phyloP scores from a whole-genome alignment of 768 basidiomycete genomes.

The Leccinum uliginosum region DNA sequence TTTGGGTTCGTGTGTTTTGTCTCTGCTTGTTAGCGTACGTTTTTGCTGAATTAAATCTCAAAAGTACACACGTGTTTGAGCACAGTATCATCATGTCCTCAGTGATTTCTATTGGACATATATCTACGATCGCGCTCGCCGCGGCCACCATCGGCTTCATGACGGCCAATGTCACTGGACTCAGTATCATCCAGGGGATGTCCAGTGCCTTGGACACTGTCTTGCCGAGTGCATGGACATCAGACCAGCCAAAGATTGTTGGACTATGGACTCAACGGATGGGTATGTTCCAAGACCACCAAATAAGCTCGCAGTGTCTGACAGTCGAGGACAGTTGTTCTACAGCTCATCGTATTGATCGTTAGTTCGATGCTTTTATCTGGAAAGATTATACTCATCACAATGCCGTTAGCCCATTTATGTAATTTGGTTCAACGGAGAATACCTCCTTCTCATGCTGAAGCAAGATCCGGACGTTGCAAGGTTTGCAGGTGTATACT shows the following conservation, averaged over 20 bases:
- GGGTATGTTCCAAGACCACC: conserved; percentile 39
- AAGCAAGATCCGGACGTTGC: conserved; percentile 83
- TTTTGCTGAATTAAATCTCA: background rate
- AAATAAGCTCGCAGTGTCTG: background rate
- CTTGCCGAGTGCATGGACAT: conserved; percentile 93
- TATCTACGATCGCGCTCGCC: conserved; percentile 86
- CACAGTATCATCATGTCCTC: conserved; percentile 83
- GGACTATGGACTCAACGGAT: conserved; percentile 91
- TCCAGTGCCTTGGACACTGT: conserved; percentile 87
- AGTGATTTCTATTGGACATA: conserved; percentile 87
- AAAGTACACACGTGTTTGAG: conserved; percentile 71
- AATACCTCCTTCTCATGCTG: conserved; percentile 65
- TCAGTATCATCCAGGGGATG: conserved; percentile 79
- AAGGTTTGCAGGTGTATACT: conserved; percentile 64
- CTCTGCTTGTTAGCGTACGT: background rate
- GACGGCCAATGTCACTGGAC: conserved; percentile 55
- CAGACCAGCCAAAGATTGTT: conserved; percentile 74
- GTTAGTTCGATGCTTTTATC: conserved; percentile 37
- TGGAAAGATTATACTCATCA: background rate
- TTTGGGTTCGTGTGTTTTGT: conserved; percentile 50
- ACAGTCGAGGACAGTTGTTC: conserved; percentile 8
- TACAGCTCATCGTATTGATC: conserved; percentile 37
- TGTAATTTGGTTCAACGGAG: conserved; percentile 78
- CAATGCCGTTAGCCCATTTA: conserved; percentile 42
- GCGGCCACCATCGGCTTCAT: conserved; percentile 73